Percentiles rank a stretch among this genome's conserved stretches.
phyloP scores from a whole-genome alignment of 345 rosid genomes.

The Eucalyptus shirleyi region DNA sequence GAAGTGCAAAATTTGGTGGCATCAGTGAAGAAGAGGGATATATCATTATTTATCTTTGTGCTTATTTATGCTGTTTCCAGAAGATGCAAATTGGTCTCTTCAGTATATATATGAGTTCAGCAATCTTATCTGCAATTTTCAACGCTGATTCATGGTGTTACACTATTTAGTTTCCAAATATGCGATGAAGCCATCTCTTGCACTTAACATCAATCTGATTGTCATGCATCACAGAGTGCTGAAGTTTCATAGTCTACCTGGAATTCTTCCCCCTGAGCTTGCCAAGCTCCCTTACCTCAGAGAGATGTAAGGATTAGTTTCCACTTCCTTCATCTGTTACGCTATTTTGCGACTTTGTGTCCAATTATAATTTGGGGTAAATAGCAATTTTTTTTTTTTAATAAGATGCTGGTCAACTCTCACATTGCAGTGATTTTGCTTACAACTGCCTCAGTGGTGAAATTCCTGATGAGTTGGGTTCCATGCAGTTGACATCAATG shows the following conservation, averaged over 20 bases:
- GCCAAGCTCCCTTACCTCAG: conserved; percentile 40
- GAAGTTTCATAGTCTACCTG: conserved; percentile 43
- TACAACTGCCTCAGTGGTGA: conserved; percentile 25
- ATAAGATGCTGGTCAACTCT: not conserved
- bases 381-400: not conserved
- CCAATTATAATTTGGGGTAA: not conserved
- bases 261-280: conserved; percentile 55
- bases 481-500: conserved; percentile 12
- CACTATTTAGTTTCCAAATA: not conserved
- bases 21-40: not conserved
- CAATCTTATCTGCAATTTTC: not conserved
- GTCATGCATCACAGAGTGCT: conserved; percentile 14
- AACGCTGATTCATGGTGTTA: not conserved
- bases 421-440: conserved; percentile 10
- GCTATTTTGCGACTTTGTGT: not conserved
- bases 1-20: not conserved
- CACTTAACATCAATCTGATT: not conserved
- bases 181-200: not conserved
- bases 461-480: conserved; percentile 37
- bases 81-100: not conserved
- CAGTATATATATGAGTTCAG: not conserved
- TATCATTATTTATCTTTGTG: not conserved
- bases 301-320: conserved; percentile 22
- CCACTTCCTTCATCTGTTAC: not conserved
- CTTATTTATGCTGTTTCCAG: not conserved